A percentile compares a stretch with the other conserved stretches of the same genome.
phyloP scores from a whole-genome alignment of 2,329 filamentous ascomycete genomes.

The Stagonosporopsis tanaceti region DNA sequence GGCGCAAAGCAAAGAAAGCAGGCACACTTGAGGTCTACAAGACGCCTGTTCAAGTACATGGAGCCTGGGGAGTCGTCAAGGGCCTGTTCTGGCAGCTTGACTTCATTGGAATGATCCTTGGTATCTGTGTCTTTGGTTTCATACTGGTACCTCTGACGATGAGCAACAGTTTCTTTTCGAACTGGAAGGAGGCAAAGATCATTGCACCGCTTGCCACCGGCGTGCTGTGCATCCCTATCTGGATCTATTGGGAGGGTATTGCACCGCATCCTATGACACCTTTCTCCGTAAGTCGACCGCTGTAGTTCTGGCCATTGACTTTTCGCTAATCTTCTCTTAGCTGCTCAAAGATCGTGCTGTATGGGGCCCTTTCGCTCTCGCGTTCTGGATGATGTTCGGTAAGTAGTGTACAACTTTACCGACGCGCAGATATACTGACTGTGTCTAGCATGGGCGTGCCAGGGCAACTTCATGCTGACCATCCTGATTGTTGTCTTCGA shows the following conservation, averaged over 20 bases:
- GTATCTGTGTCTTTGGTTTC: slow-evolving; percentile 58
- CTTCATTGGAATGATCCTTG: slow-evolving; percentile 57
- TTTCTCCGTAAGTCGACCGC: slow-evolving; percentile 54
- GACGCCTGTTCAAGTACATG: slow-evolving; percentile 55
- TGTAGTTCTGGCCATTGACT: neutral
- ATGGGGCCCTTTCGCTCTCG: slow-evolving; percentile 68
- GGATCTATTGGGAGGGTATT: slow-evolving; percentile 63
- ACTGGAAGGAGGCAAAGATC: slow-evolving; percentile 62
- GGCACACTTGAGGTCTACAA: slow-evolving; percentile 57
- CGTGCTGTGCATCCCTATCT: slow-evolving; percentile 58
- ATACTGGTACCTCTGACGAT: slow-evolving; percentile 63
- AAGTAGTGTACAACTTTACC: neutral
- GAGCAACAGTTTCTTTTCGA: slow-evolving; percentile 56
- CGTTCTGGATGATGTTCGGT: slow-evolving; percentile 33
- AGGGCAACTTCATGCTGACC: slow-evolving; percentile 70
- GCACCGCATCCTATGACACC: slow-evolving; percentile 64
- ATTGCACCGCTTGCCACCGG: slow-evolving; percentile 62
- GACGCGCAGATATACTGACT: neutral
- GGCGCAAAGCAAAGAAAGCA: slow-evolving; percentile 59
- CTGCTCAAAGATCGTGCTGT: slow-evolving; percentile 68
- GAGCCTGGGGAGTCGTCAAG: slow-evolving; percentile 45
- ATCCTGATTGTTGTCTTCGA: slow-evolving; percentile 69
- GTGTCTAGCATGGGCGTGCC: slow-evolving; percentile 50
- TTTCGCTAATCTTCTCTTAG: slow-evolving; percentile 19
- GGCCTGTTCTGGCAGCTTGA: slow-evolving; percentile 66